Evolutionary conservation across 805 yeast species (phyloP).

Genomic region (Myxozyma sirexii): DNA sequence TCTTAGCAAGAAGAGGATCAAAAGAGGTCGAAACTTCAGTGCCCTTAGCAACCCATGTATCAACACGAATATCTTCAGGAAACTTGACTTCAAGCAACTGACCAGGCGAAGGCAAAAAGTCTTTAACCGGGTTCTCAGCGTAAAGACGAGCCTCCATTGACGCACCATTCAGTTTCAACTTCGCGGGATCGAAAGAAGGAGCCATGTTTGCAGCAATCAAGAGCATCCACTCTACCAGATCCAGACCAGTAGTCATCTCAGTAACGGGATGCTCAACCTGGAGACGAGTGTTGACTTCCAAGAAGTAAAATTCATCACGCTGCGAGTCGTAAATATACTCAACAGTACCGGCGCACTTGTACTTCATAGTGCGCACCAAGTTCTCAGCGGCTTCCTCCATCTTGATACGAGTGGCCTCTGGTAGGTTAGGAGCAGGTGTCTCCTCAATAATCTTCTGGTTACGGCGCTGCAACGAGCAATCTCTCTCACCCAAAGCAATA

Average conservation of each 20-base stretch:
- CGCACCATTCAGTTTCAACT: slow-evolving; percentile 72
- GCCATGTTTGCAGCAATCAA: slow-evolving; percentile 85
- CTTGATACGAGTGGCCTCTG: slow-evolving; percentile 69
- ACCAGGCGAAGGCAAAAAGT: slow-evolving; percentile 95
- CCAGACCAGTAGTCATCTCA: slow-evolving; percentile 91
- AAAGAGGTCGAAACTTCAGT: slow-evolving; percentile 87
- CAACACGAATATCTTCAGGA: slow-evolving; percentile 91
- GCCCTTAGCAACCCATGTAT: slow-evolving; percentile 91
- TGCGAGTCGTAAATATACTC: slow-evolving; percentile 89
- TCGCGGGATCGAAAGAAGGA: slow-evolving; percentile 66
- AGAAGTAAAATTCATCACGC: slow-evolving; percentile 87
- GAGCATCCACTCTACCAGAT: slow-evolving; percentile 96
- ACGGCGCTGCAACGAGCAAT: slow-evolving; percentile 95
- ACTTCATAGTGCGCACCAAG: slow-evolving; percentile 77
- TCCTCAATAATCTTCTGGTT: slow-evolving; percentile 96
- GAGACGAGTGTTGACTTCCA: slow-evolving; percentile 94
- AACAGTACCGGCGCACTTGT: slow-evolving; percentile 97
- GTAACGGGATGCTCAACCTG: slow-evolving; percentile 99
- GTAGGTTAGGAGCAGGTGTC: slow-evolving; percentile 95
- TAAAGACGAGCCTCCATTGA: slow-evolving; percentile 96
- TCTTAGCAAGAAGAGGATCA: slow-evolving; percentile 92
- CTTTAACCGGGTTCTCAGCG: slow-evolving; percentile 96
- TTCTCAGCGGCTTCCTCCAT: slow-evolving; percentile 86
- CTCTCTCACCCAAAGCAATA: slow-evolving; percentile 94
- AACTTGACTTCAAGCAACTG: slow-evolving; percentile 81